phyloP scores from a whole-genome alignment of 2,329 filamentous ascomycete genomes.

The Aureobasidium sp. region DNA sequence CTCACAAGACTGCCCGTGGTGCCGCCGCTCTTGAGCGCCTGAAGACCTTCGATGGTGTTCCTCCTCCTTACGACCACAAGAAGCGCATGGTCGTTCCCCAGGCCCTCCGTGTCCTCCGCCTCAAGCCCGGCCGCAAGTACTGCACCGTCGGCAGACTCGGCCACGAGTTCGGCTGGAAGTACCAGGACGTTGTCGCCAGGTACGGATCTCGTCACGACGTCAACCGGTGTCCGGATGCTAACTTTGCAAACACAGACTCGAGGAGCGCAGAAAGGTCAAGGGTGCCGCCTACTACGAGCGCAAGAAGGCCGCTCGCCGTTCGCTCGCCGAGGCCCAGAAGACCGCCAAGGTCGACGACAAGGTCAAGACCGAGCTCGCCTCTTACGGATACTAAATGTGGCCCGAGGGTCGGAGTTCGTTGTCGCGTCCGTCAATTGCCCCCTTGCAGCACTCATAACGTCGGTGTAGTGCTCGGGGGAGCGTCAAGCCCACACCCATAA shows the following conservation, averaged over 20 bases:
- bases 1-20: constrained; percentile 98
- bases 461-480: constrained; percentile 3
- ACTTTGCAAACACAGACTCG: constrained; percentile 56
- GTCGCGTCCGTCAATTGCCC: constrained; percentile 2
- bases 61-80: constrained; percentile 98
- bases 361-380: constrained; percentile 79
- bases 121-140: constrained; percentile 99
- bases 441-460: constrained; percentile 11
- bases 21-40: constrained; percentile 94
- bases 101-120: constrained; percentile 88
- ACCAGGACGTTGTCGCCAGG: constrained; percentile 98
- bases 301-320: constrained; percentile 93
- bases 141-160: constrained; percentile 97
- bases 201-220: constrained; percentile 40
- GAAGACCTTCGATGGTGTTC: constrained; percentile 99
- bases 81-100: constrained; percentile 99
- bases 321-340: constrained; percentile 89
- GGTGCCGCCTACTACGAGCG: constrained; percentile 98
- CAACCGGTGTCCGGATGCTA: constrained; percentile 9
- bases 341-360: constrained; percentile 77
- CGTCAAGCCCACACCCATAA: constrained; percentile 12
- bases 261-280: constrained; percentile 99
- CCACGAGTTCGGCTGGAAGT: constrained; percentile 99
- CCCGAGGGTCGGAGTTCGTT: constrained; percentile 5
- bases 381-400: constrained; percentile 73